A percentile compares a stretch with the other conserved stretches of the same genome.
These are phyloP conservation scores for Lyophyllum shimeji DNA, from an alignment of 768 basidiomycete genomes.

Conservation along the genomic window DNA sequence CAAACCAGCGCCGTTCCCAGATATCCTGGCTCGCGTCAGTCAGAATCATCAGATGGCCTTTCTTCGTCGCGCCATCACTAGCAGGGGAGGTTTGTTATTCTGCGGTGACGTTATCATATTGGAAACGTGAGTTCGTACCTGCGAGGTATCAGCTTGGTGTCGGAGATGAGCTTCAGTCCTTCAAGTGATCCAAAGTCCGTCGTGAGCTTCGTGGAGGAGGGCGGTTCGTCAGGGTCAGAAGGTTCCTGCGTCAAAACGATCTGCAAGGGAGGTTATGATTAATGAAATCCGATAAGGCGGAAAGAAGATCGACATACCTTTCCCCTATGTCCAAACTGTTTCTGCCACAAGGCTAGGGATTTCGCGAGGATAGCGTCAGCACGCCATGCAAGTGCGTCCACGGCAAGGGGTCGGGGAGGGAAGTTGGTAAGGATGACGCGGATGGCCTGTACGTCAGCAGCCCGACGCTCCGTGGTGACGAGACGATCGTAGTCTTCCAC, in stretches of 20 bases:
- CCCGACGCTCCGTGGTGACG: constrained; percentile 66
- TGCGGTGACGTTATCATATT: neutral
- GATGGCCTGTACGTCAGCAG: constrained; percentile 90
- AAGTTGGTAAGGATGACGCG: constrained; percentile 69
- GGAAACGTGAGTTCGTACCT: constrained; percentile 42
- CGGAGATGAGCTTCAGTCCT: constrained; percentile 66
- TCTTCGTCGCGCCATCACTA: constrained; percentile 83
- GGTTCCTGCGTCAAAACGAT: constrained; percentile 78
- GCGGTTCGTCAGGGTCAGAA: constrained; percentile 49
- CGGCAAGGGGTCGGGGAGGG: constrained; percentile 45
- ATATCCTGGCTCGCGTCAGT: constrained; percentile 74
- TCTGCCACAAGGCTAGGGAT: constrained; percentile 81
- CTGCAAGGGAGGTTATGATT: constrained; percentile 38
- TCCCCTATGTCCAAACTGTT: constrained; percentile 71
- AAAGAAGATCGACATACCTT: constrained; percentile 51
- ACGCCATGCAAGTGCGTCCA: constrained; percentile 63
- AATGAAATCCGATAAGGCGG: constrained; percentile 4
- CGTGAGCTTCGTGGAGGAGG: constrained; percentile 27
- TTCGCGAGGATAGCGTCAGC: constrained; percentile 63
- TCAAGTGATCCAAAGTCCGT: constrained; percentile 42
- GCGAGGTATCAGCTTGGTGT: constrained; percentile 70
- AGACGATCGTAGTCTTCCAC: constrained; percentile 83
- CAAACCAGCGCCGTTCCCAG: constrained; percentile 88
- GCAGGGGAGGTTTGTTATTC: constrained; percentile 1
- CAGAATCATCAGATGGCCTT: constrained; percentile 79